Evolutionary conservation across 257 asterid species (phyloP).

Genomic region (Hygrophila difformis): DNA sequence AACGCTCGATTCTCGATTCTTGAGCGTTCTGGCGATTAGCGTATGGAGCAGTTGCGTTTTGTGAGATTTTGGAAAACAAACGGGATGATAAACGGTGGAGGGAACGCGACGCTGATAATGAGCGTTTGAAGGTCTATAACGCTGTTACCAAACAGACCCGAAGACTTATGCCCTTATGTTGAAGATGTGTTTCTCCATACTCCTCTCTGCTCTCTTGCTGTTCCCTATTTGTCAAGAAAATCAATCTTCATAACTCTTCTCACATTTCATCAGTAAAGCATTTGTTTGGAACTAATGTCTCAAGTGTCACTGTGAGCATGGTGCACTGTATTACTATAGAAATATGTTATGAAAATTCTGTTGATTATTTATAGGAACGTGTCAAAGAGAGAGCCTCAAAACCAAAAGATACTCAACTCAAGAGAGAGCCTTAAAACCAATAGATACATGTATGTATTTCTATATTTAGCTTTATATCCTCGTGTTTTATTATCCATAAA

Average conservation of each 20-base stretch:
- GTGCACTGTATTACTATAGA: neutral
- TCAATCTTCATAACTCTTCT: neutral
- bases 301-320: conserved; percentile 5
- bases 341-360: conserved; percentile 4
- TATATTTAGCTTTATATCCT: neutral
- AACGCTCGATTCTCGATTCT: too few species aligned
- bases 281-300: conserved; percentile 9
- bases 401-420: conserved; percentile 47
- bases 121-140: too few species aligned
- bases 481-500: neutral
- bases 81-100: too few species aligned
- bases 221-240: neutral
- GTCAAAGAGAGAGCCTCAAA: conserved; percentile 58
- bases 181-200: neutral
- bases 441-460: conserved; percentile 40
- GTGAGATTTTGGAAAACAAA: too few species aligned
- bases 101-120: too few species aligned
- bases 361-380: conserved; percentile 57
- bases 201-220: conserved; percentile 1
- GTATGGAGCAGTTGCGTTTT: too few species aligned
- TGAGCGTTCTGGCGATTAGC: too few species aligned
- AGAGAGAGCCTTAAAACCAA: conserved; percentile 54
- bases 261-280: too few species aligned
- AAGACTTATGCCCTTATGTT: conserved; percentile 4
- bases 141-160: too few species aligned